These are phyloP conservation scores for Deakozyma indianensis DNA, from an alignment of 805 yeast genomes.

Conservation along the genomic window DNA sequence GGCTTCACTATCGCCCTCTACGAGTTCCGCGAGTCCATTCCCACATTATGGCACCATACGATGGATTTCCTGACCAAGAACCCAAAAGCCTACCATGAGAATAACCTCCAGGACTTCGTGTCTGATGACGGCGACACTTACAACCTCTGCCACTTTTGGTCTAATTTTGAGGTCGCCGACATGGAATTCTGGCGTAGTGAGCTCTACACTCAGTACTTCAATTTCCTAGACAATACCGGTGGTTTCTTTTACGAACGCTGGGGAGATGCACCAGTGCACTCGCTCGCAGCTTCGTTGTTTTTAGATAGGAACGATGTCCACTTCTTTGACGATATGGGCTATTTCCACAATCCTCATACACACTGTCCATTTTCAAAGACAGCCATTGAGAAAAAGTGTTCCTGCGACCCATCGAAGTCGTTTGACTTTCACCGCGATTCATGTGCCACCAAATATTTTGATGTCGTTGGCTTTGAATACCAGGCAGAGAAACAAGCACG, in stretches of 20 bases:
- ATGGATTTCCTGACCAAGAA: conserved; percentile 28
- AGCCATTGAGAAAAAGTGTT: conserved; percentile 35
- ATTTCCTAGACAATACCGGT: conserved; percentile 61
- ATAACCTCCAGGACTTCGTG: conserved; percentile 48
- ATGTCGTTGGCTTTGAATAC: neutral
- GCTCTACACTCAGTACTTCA: conserved; percentile 58
- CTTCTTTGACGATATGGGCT: conserved; percentile 75
- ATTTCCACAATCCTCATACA: conserved; percentile 65
- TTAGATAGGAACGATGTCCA: conserved; percentile 57
- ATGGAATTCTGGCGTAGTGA: conserved; percentile 61
- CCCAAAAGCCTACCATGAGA: conserved; percentile 37
- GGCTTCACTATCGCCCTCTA: conserved; percentile 56
- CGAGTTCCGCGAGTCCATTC: conserved; percentile 49
- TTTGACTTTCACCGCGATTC: conserved; percentile 12
- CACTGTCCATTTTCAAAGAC: conserved; percentile 61
- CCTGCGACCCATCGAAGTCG: conserved; percentile 25
- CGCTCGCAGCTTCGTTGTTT: conserved; percentile 73
- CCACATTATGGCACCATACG: conserved; percentile 46
- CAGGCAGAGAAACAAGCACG: neutral
- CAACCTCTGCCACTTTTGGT: conserved; percentile 83
- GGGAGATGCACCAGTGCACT: conserved; percentile 93
- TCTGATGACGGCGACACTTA: conserved; percentile 44
- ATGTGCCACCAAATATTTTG: neutral
- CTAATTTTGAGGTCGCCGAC: conserved; percentile 73
- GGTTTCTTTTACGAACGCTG: conserved; percentile 92